Conservation (phyloP, 805 yeast species). For the Kazachstania martiniae region DNA sequence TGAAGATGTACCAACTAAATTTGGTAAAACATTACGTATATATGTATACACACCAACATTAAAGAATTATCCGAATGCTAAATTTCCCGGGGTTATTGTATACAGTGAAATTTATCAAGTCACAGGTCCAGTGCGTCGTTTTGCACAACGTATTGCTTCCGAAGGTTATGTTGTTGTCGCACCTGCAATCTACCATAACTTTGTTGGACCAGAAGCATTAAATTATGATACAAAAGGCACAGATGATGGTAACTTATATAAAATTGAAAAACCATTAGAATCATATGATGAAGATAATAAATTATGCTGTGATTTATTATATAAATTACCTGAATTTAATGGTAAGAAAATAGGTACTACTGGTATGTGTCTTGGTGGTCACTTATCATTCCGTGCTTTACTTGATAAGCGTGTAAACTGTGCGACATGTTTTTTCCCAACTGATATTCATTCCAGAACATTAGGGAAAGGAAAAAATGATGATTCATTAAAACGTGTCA, state of each 20-base stretch:
- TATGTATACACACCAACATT: conserved; percentile 58
- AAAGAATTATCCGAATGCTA: conserved; percentile 64
- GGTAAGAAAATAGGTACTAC: conserved; percentile 65
- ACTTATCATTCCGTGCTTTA: conserved; percentile 61
- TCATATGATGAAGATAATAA: conserved; percentile 70
- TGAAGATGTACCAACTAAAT: conserved; percentile 55
- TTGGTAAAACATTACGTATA: conserved; percentile 56
- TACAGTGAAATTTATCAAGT: conserved; percentile 76
- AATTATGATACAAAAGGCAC: conserved; percentile 66
- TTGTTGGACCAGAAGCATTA: conserved; percentile 51
- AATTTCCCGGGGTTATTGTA: conserved; percentile 71
- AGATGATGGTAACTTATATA: conserved; percentile 59
- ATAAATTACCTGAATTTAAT: conserved; percentile 47
- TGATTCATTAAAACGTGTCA: conserved; percentile 47
- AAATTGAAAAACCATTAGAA: conserved; percentile 52
- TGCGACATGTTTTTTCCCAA: conserved; percentile 67
- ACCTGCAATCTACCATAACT: conserved; percentile 72
- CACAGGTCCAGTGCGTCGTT: conserved; percentile 71
- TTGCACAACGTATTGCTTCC: conserved; percentile 69
- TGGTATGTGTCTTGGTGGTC: conserved; percentile 85
- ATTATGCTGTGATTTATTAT: conserved; percentile 52
- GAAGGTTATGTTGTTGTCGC: conserved; percentile 73
- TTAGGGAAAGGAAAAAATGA: conserved; percentile 55
- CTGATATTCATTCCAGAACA: conserved; percentile 63
- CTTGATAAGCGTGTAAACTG: conserved; percentile 51